A percentile compares a stretch with the other conserved stretches of the same genome.
Evolutionary conservation across 208 protist genomes (phyloP).

Genomic region (Tritrichomonas foetus): DNA sequence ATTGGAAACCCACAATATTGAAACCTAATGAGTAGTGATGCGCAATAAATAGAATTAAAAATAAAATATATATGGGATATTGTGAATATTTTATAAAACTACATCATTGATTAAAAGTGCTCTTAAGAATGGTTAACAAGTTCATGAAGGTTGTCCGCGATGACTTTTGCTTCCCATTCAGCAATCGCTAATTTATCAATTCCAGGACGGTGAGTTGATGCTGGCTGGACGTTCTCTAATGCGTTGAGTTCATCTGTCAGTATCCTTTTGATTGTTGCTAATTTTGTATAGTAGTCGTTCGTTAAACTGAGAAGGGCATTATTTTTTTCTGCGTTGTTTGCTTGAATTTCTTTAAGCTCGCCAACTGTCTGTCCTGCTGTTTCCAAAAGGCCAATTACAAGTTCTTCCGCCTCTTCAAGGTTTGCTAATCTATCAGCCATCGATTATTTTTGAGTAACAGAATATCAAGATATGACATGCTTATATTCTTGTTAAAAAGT

Average conservation of each 20-base stretch:
- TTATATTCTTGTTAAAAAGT: no score
- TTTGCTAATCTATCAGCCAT: background rate
- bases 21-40: no score
- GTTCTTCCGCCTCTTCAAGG: slow-evolving; percentile 5
- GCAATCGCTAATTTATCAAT: slow-evolving; percentile 23
- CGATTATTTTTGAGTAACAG: no score
- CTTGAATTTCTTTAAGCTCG: slow-evolving; percentile 28
- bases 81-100: no score
- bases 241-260: background rate
- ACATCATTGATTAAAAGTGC: no score
- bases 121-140: background rate
- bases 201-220: background rate
- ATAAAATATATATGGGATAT: no score
- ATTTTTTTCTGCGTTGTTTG: background rate
- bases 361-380: background rate
- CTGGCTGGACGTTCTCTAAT: background rate
- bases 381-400: background rate
- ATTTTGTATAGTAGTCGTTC: background rate
- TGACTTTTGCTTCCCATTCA: slow-evolving; percentile 3
- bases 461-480: no score
- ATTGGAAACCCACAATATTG: no score
- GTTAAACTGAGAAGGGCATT: background rate
- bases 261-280: background rate
- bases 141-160: slow-evolving; percentile 16
- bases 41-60: no score